A percentile compares a stretch with the other conserved stretches of the same genome.
These are phyloP conservation scores for Colletotrichum sp. DNA, from an alignment of 2,329 filamentous ascomycete species.

Conservation along the genomic window DNA sequence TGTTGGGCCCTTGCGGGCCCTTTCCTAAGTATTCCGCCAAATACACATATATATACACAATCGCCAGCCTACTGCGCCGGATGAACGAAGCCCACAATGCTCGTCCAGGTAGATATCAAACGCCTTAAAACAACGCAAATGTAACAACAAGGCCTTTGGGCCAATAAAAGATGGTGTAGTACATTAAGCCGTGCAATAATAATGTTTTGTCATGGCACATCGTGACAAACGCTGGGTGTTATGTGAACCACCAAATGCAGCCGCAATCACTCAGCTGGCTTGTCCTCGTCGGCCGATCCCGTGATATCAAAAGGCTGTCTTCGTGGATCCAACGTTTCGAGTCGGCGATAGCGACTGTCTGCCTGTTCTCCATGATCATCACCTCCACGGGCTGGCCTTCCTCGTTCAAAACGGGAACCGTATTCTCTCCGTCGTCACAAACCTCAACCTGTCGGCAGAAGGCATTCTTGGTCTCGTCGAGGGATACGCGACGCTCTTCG, in stretches of 20 bases:
- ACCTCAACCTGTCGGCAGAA: slow-evolving; percentile 57
- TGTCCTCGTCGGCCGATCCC: slow-evolving; percentile 7
- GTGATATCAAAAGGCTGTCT: slow-evolving; percentile 5
- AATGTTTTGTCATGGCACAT: neutral
- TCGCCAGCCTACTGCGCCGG: slow-evolving; percentile 2
- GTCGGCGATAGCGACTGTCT: slow-evolving; percentile 9
- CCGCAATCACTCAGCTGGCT: slow-evolving; percentile 55
- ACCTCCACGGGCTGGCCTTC: slow-evolving; percentile 47
- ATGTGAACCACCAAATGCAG: slow-evolving; percentile 59
- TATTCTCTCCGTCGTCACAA: slow-evolving; percentile 38
- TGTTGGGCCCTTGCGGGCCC: neutral
- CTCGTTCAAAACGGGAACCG: slow-evolving; percentile 37
- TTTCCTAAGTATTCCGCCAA: neutral
- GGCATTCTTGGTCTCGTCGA: slow-evolving; percentile 36
- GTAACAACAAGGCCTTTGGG: neutral
- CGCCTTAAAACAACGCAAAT: neutral
- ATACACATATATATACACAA: neutral
- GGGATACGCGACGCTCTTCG: slow-evolving; percentile 54
- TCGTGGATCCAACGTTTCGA: slow-evolving; percentile 18
- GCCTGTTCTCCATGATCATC: slow-evolving; percentile 45
- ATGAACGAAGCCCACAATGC: neutral
- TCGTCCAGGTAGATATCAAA: neutral
- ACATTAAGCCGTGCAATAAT: neutral
- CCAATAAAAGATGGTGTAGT: neutral
- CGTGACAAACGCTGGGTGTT: neutral